Base-by-base conservation (phyloP, 805 yeast genomes). In the Teunomyces stri region DNA sequence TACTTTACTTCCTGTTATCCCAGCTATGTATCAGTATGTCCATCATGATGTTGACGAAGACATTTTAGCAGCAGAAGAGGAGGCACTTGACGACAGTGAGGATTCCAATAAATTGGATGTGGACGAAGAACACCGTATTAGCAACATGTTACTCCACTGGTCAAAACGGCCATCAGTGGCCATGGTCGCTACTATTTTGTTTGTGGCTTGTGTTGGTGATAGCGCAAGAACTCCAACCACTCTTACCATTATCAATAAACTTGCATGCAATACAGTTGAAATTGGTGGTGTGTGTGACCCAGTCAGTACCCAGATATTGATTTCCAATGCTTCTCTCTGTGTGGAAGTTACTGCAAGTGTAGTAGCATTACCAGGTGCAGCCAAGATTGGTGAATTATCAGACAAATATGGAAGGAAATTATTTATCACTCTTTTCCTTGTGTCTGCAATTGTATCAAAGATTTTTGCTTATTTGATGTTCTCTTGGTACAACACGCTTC, bases 81-180 rank as follows among this genome's bases (percentile, higher is more conserved):
- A 31, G 16, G 34, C 34, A 4, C 10, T 31, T 13, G 34, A 41
- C 37, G 27, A 31, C 25, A 50, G 44, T 16, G 60, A 55, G 12
- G 59, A 56, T 12, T 54, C 57, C 1, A 29, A 42, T 2, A 56
- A 59, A 58, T 49, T 57, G 15, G 40, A 50, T 6, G 59, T 54
- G 28, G 34, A 40, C 11, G 43, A 27, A 16, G 84, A 81, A 50
- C 78, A 76, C 44, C 66, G 84, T 39, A 21, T 53, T 2, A 61
- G 68, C 31, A 79, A 79, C 57, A 59, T 66, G 50, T 47, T 66
- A 2, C 45, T 79, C 20, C 70, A 71, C 16, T 84, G 87, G 85
- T 64, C 75, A 46, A 68, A 68, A 22, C 67, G 84, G 39, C 91
- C 91, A 0, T 76, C 85, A 2, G 64, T 81, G 6, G 53, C 65